Percentiles rank a stretch among this genome's conserved stretches.
phyloP scores from a whole-genome alignment of 2,329 filamentous ascomycete genomes.

The Fusarium sororula region DNA sequence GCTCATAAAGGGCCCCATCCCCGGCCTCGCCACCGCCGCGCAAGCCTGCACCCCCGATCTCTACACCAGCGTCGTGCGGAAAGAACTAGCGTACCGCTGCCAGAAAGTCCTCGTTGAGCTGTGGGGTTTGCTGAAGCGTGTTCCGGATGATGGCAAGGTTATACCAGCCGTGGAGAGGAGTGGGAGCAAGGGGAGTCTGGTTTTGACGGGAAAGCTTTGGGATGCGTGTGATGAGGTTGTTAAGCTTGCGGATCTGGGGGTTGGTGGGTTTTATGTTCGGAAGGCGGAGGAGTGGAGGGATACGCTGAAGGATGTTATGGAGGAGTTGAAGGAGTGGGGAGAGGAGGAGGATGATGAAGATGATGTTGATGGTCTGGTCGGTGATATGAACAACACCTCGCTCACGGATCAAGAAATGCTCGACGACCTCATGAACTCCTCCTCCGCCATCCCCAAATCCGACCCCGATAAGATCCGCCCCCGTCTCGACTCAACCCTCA shows the following conservation, averaged over 20 bases:
- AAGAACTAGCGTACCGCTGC: slow-evolving; percentile 69
- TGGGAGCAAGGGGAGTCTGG: slow-evolving; percentile 63
- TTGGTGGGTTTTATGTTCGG: slow-evolving; percentile 74
- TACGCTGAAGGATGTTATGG: slow-evolving; percentile 81
- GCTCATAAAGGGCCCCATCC: slow-evolving; percentile 76
- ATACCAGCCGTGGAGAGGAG: slow-evolving; percentile 45
- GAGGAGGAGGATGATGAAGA: slow-evolving; percentile 71
- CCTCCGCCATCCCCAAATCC: slow-evolving; percentile 68
- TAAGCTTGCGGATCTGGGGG: slow-evolving; percentile 70
- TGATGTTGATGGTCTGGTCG: slow-evolving; percentile 54
- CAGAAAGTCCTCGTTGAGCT: slow-evolving; percentile 71
- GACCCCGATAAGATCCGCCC: slow-evolving; percentile 71
- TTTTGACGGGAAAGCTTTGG: slow-evolving; percentile 83
- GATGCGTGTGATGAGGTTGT: slow-evolving; percentile 79
- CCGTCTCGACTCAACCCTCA: slow-evolving; percentile 71
- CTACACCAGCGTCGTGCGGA: slow-evolving; percentile 71
- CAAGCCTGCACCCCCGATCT: slow-evolving; percentile 68
- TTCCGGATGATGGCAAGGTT: slow-evolving; percentile 67
- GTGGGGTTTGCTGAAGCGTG: slow-evolving; percentile 64
- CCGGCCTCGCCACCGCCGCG: slow-evolving; percentile 76
- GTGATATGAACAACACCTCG: slow-evolving; percentile 44
- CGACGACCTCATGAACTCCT: slow-evolving; percentile 73
- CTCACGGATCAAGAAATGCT: slow-evolving; percentile 64
- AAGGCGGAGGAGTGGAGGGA: slow-evolving; percentile 80
- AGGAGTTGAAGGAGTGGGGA: slow-evolving; percentile 89